Conservation (phyloP, 108 stramenopile species). For the Cylindrotheca closterium region DNA sequence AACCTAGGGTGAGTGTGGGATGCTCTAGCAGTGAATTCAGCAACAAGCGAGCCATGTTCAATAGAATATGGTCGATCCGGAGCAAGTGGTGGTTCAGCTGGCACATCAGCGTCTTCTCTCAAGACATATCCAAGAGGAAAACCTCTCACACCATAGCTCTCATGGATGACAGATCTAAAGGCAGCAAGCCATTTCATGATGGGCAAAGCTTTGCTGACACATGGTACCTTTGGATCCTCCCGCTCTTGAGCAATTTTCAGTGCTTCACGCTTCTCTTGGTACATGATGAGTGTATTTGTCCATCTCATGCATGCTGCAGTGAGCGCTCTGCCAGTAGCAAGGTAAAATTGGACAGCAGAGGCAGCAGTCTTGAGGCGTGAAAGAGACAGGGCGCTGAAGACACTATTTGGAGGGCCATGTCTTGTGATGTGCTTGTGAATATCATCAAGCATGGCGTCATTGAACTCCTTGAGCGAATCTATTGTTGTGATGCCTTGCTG, state of each 20-base stretch:
- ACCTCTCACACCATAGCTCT: not conserved
- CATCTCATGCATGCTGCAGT: constrained; percentile 11
- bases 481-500: too few species aligned
- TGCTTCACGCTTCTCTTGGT: constrained; percentile 10
- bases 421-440: too few species aligned
- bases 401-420: too few species aligned
- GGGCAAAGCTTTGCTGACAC: not conserved
- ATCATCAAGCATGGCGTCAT: too few species aligned
- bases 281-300: constrained; percentile 4
- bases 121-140: constrained; percentile 15
- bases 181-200: constrained; percentile 15
- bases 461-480: too few species aligned
- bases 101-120: not conserved
- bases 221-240: constrained; percentile 6
- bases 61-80: not conserved
- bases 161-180: not conserved
- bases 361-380: constrained; percentile 1
- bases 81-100: not conserved
- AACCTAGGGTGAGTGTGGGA: constrained; percentile 19
- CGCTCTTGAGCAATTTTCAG: not conserved
- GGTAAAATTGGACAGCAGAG: constrained; percentile 7
- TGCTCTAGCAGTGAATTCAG: constrained; percentile 18
- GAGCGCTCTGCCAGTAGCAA: not conserved
- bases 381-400: constrained; percentile 17
- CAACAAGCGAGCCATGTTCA: constrained; percentile 15